A percentile compares a stretch with the other conserved stretches of the same genome.
Evolutionary conservation across 2,329 filamentous ascomycete genomes (phyloP).

Genomic region (Nakataea oryzae): DNA sequence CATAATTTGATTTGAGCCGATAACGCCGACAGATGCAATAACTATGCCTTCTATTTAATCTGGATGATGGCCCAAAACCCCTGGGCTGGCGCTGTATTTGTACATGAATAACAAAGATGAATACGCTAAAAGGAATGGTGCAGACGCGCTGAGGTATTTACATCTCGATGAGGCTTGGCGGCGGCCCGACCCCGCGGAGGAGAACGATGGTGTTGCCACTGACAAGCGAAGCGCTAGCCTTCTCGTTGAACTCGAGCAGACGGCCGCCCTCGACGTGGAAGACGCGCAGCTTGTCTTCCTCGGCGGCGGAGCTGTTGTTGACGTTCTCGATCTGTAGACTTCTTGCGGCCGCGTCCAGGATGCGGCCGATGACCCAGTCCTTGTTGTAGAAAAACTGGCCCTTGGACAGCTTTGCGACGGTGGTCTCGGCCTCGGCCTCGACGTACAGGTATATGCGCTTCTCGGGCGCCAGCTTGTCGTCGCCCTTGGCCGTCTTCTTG

Average conservation of each 20-base stretch:
- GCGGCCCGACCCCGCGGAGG: slow-evolving; percentile 73
- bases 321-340: slow-evolving; percentile 71
- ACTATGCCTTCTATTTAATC: not conserved
- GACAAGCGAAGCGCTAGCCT: slow-evolving; percentile 61
- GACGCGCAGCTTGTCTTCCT: slow-evolving; percentile 71
- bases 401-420: slow-evolving; percentile 71
- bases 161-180: slow-evolving; percentile 59
- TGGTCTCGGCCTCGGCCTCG: slow-evolving; percentile 80
- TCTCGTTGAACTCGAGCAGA: slow-evolving; percentile 79
- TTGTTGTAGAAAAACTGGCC: slow-evolving; percentile 71
- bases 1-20: not conserved
- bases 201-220: slow-evolving; percentile 88
- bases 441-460: slow-evolving; percentile 87
- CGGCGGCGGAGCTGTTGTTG: slow-evolving; percentile 67
- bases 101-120: not conserved
- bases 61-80: not conserved
- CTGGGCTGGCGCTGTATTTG: not conserved
- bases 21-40: not conserved
- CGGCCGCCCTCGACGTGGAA: slow-evolving; percentile 90
- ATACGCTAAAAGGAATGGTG: not conserved
- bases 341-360: slow-evolving; percentile 69
- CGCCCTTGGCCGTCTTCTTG: slow-evolving; percentile 84
- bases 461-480: slow-evolving; percentile 66
- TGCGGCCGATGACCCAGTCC: slow-evolving; percentile 82
- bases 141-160: slow-evolving; percentile 13